Evolutionary conservation across 352 stramenopile genomes (phyloP).

Genomic region (Globisporangium ultimum): DNA sequence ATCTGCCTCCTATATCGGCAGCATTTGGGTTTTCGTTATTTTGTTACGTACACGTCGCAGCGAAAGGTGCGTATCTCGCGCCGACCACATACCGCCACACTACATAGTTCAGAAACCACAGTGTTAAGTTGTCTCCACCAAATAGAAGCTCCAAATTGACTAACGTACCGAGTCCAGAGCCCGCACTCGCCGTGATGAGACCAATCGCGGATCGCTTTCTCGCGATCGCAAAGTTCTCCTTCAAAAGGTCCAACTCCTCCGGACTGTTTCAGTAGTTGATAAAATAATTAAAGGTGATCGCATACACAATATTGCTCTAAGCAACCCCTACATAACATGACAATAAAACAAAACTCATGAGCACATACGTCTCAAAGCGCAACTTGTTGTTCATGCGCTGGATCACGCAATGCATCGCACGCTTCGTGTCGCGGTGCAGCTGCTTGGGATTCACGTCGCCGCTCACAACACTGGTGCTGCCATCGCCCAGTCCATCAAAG

Average conservation of each 20-base stretch:
- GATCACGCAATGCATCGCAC: slow-evolving; percentile 5
- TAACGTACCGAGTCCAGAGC: slow-evolving; percentile 1
- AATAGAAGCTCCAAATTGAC: not conserved
- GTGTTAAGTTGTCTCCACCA: not conserved
- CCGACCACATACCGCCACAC: slow-evolving; percentile 5
- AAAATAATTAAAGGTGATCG: not conserved
- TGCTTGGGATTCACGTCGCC: slow-evolving; percentile 5
- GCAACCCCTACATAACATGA: no score
- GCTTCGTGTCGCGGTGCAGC: slow-evolving; percentile 4
- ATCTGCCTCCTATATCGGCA: no score
- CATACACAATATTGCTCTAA: not conserved
- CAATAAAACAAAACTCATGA: not conserved
- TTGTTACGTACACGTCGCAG: not conserved
- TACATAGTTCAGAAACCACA: not conserved
- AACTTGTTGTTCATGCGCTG: slow-evolving; percentile 9
- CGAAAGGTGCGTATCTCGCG: not conserved
- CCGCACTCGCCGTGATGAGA: not conserved
- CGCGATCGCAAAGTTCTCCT: slow-evolving; percentile 8
- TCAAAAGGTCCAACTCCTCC: slow-evolving; percentile 1
- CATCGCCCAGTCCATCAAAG: no score
- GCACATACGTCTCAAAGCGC: slow-evolving; percentile 4
- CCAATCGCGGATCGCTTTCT: not conserved
- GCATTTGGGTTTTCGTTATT: not conserved
- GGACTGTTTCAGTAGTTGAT: not conserved
- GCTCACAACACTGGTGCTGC: not conserved